Evolutionary conservation across 1,284 basidiomycete species (phyloP).

Genomic region (Ceratobasidium papillatum): DNA sequence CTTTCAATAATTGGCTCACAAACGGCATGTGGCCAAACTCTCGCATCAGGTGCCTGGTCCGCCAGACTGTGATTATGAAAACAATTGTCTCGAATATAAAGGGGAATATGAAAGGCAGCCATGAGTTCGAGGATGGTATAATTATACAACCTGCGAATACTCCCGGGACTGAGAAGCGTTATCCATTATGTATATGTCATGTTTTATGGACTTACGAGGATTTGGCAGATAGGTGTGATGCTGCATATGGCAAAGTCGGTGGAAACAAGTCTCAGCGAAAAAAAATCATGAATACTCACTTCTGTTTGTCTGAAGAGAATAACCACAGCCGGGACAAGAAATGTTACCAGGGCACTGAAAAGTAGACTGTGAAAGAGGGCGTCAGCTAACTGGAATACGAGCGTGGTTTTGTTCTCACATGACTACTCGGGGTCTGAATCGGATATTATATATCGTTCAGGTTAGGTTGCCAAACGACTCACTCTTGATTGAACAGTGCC

Average conservation of each 20-base stretch:
- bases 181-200: too few species aligned
- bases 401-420: not conserved
- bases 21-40: conserved; percentile 19
- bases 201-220: not conserved
- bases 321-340: not conserved
- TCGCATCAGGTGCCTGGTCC: not conserved
- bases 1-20: not conserved
- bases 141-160: conserved; percentile 8
- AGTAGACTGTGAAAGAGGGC: not conserved
- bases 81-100: conserved; percentile 12
- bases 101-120: conserved; percentile 22
- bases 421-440: not conserved
- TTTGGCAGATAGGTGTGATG: not conserved
- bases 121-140: not conserved
- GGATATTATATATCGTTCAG: not conserved
- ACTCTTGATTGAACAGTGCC: conserved; percentile 16
- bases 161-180: not conserved
- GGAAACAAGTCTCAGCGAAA: not conserved
- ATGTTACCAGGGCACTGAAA: not conserved
- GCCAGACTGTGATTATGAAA: conserved; percentile 1
- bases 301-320: not conserved
- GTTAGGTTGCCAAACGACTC: not conserved
- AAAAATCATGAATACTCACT: not conserved
- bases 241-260: not conserved
- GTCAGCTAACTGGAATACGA: not conserved